Conservation (phyloP, 305 asterid genomes). For the Solanum hybrid region DNA sequence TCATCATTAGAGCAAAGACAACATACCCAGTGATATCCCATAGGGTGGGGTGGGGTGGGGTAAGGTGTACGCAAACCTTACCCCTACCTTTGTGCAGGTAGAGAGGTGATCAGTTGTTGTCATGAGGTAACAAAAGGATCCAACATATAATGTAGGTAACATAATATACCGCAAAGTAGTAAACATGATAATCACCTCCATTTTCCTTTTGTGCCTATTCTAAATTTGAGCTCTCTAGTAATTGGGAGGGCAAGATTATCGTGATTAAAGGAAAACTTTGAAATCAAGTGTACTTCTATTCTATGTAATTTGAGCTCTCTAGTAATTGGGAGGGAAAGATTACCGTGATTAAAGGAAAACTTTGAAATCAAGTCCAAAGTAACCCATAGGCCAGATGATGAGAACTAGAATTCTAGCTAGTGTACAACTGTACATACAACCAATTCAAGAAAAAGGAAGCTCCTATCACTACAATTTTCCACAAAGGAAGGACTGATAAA, state of each 20-base stretch:
- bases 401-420: no score
- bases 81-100: neutral
- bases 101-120: neutral
- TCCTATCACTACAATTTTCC: no score
- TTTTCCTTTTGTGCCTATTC: neutral
- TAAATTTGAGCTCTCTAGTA: neutral
- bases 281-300: neutral
- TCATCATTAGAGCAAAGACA: neutral
- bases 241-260: neutral
- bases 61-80: neutral
- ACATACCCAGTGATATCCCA: neutral
- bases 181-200: neutral
- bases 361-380: neutral
- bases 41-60: neutral
- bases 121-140: neutral
- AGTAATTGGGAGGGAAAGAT: neutral
- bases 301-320: neutral
- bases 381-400: no score
- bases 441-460: no score
- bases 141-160: neutral
- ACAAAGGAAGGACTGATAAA: no score
- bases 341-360: neutral
- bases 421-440: no score
- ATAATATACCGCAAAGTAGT: neutral
- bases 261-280: neutral